Evolutionary conservation across 1,284 basidiomycete genomes (phyloP).

Genomic region (Rhodotorula sp.): DNA sequence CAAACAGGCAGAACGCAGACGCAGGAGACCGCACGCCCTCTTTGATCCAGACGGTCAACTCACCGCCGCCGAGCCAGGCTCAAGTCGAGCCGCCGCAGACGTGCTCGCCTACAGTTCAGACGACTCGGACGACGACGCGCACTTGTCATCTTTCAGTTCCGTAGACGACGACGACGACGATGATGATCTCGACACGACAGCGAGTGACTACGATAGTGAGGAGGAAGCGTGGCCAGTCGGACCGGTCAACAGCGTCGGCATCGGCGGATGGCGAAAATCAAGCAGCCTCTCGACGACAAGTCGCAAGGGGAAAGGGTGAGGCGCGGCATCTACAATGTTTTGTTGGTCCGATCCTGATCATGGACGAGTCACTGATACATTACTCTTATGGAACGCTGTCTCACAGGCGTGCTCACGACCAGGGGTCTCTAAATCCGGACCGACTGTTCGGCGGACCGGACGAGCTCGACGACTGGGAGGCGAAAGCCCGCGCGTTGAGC

Average conservation of each 20-base stretch:
- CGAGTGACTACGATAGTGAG: conserved; percentile 26
- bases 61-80: background rate
- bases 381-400: no score
- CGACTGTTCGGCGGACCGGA: conserved; percentile 15
- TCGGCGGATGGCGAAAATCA: conserved; percentile 23
- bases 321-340: no score
- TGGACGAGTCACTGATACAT: no score
- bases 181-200: conserved; percentile 3
- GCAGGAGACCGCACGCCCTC: background rate
- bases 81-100: background rate
- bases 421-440: background rate
- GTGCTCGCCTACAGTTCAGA: background rate
- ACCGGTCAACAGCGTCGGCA: conserved; percentile 29
- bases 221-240: conserved; percentile 40
- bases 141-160: background rate
- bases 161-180: background rate
- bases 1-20: background rate
- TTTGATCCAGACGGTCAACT: background rate
- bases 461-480: conserved; percentile 31
- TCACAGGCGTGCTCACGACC: conserved; percentile 1
- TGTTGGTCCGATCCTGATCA: background rate
- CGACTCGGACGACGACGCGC: conserved; percentile 5
- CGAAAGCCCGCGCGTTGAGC: conserved; percentile 16
- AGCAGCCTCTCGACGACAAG: background rate
- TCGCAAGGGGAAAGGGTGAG: conserved; percentile 28